Base-by-base conservation (phyloP, 345 rosid genomes). In the Excoecaria cochinchinensis region DNA sequence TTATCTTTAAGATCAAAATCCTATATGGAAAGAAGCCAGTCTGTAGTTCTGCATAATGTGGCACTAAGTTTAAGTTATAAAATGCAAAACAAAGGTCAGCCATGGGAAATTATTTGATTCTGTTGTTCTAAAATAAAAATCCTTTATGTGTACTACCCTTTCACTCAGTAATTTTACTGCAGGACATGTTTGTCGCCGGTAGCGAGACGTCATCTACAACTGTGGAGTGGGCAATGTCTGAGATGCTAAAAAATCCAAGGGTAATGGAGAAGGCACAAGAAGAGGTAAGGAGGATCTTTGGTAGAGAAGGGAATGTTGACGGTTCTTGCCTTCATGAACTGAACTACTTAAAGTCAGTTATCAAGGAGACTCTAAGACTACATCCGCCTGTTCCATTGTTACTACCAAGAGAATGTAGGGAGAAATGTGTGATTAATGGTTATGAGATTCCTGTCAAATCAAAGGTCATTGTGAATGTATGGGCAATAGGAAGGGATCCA, bases 251-350 rank as follows among this genome's bases (percentile, higher is more conserved):
- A 21, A 63, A 62, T 40, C 76, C 69, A 36, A 31, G 69, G 48
- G 76, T 61, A 17, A 62, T 73, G 76, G 8, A 62, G 13, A 73
- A 62, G 69, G 69, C 69, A 62, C 76, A 62, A n/a, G 48, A 48
- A 31, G 69, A 73, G 61, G 69, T 73, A 39, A 73, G 69, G 17
- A 47, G 19, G 1, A 17, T 51, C 17, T 73, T 62, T 50, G 19
- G 57, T 12, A 62, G 3, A 62, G 39, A 73, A 62, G 69, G 76
- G 40, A 14, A 39, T 1, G 5, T 61, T 25, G 36, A 62, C 13
- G 69, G 50, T 13, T 17, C 21, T 4, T 3, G 60, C 14, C 46
- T 73, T 63, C n/a, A n/a, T 12, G 69, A 62, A 62, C 38, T 62
- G 0, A 17, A 65, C 36, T 72, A 72, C 75, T 60, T 72, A 24